Base-by-base conservation (phyloP, 2,329 filamentous ascomycete species). In the Pseudohalonectria lignicola region DNA sequence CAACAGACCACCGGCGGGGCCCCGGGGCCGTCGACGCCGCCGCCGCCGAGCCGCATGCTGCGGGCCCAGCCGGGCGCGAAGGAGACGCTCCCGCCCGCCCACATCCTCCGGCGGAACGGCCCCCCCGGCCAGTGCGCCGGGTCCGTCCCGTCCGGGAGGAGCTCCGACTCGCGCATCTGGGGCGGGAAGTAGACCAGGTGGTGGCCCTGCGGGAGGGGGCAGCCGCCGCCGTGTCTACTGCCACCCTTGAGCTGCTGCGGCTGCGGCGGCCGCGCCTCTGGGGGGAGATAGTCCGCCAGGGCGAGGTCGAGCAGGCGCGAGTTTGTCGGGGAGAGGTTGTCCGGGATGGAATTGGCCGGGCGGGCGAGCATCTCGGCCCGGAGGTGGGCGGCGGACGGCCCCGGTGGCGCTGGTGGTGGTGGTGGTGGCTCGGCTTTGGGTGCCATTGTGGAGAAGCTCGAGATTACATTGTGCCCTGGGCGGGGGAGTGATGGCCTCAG, bases 121-220 rank as follows among this genome's bases (percentile, higher is more conserved):
- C 55, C 54, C 2, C 82, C 85, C 1, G 90, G 90, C 18, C 69
- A 79, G 53, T 94, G 86, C 38, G 81, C 67, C 4, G 74, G 66
- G 55, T 96, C 90, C 1, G 88, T 93, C 41, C 92, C 90, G 61
- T 98, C 92, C 2, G 76, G 66, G 15, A 86, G 70, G 31, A 96
- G 72, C 25, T 66, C 49, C 7, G 70, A 73, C 12, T 74, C 63
- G 1, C 72, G 66, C 15, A 81, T 64, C 44, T 77, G 73, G 10
- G 82, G 73, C 42, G 87, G 86, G 61, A 94, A 95, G 64, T 93
- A 93, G 46, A 90, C 76, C 26, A 94, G 69, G 56, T 95, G 87
- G 55, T 93, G 80, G 26, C 81, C 83, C 21, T 74, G 67, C 0
- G 80, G 77, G 6, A 82, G 60, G 4, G 54, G 33, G 17, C 4